phyloP scores from a whole-genome alignment of 1,284 basidiomycete species.

The Earliella scabrosa region DNA sequence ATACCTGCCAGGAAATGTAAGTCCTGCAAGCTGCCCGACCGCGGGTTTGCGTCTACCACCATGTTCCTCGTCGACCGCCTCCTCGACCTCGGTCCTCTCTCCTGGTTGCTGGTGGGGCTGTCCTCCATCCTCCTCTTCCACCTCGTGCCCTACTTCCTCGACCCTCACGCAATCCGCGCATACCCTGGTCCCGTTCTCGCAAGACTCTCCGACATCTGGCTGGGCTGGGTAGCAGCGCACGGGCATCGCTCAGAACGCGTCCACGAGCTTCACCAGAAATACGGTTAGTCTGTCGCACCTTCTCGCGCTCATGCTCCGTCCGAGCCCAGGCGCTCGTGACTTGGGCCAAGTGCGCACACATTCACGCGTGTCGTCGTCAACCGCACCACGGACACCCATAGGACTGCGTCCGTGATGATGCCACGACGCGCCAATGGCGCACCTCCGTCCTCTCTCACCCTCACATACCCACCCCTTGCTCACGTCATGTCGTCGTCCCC shows the following conservation, averaged over 20 bases:
- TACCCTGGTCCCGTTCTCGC: conserved; percentile 81
- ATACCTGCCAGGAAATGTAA: too few relatives aligned
- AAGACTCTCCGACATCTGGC: conserved; percentile 79
- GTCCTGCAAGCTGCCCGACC: too few relatives aligned
- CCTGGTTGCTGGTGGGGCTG: conserved; percentile 29
- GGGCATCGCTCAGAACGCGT: conserved; percentile 82
- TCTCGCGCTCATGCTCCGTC: conserved; percentile 13
- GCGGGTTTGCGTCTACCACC: neutral
- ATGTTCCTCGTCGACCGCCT: conserved; percentile 15
- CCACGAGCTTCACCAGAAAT: conserved; percentile 76
- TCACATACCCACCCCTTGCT: neutral
- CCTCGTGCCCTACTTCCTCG: conserved; percentile 60
- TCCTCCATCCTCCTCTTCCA: conserved; percentile 49
- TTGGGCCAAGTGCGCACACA: neutral
- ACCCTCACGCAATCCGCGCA: conserved; percentile 59
- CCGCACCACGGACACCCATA: neutral
- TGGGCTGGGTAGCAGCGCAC: conserved; percentile 64
- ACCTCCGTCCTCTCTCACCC: neutral
- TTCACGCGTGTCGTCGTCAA: neutral
- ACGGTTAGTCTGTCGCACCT: conserved; percentile 73
- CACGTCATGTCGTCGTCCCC: neutral
- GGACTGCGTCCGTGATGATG: neutral
- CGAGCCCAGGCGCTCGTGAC: conserved; percentile 16
- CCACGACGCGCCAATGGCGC: neutral
- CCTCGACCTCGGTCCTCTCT: conserved; percentile 16